Conservation (phyloP, 2,329 filamentous ascomycete genomes). For the Arthrinium phaeospermum region DNA sequence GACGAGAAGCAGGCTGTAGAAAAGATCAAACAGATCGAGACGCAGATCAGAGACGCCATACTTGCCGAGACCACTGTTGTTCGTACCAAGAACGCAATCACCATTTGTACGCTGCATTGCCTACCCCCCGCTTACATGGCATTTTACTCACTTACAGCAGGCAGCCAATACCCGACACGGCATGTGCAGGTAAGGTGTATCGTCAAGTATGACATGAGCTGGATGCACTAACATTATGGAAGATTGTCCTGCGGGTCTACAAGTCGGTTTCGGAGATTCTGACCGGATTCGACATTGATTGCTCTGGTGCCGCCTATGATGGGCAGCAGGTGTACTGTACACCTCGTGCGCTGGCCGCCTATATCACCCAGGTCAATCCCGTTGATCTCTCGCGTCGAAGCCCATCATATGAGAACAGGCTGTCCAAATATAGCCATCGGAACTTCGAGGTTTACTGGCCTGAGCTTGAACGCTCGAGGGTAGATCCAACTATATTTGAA, state of each 20-base stretch:
- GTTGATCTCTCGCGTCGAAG: slow-evolving; percentile 81
- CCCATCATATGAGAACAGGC: slow-evolving; percentile 84
- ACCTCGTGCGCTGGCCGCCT: slow-evolving; percentile 77
- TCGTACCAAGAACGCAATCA: slow-evolving; percentile 85
- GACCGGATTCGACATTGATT: slow-evolving; percentile 88
- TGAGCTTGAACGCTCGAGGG: slow-evolving; percentile 71
- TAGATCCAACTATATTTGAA: slow-evolving; percentile 89
- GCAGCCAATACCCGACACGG: slow-evolving; percentile 80
- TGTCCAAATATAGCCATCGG: slow-evolving; percentile 84
- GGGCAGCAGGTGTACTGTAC: slow-evolving; percentile 80
- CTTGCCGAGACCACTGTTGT: slow-evolving; percentile 84
- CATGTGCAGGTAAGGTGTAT: slow-evolving; percentile 67
- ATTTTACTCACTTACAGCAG: slow-evolving; percentile 40
- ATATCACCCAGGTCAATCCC: slow-evolving; percentile 82
- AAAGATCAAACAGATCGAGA: slow-evolving; percentile 85
- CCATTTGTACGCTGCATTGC: slow-evolving; percentile 58
- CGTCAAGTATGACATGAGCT: slow-evolving; percentile 24
- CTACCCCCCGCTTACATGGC: background rate
- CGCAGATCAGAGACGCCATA: slow-evolving; percentile 75
- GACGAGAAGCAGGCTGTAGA: slow-evolving; percentile 78
- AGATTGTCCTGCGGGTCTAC: slow-evolving; percentile 87
- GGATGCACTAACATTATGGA: slow-evolving; percentile 13
- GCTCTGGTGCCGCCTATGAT: slow-evolving; percentile 80
- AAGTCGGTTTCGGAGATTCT: slow-evolving; percentile 84
- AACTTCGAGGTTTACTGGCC: slow-evolving; percentile 87